Conservation (phyloP, 176 grass and related monocot species). For the Avena eriantha region DNA sequence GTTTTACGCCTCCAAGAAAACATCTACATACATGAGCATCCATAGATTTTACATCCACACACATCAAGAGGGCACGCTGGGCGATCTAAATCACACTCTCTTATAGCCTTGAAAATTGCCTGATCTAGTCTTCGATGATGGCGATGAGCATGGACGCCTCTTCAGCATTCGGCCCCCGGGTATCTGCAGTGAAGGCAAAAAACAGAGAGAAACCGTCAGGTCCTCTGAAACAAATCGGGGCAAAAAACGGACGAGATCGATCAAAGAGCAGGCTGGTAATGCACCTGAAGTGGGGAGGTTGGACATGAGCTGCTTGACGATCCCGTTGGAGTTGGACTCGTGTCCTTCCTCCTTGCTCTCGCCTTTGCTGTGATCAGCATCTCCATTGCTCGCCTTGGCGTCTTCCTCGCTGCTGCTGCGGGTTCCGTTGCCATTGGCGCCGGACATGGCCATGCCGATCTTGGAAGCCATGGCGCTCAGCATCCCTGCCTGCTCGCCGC, state of each 20-base stretch:
- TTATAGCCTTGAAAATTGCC: neutral
- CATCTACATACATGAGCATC: neutral
- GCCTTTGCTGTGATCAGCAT: neutral
- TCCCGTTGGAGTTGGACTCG: neutral
- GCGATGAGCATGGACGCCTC: slow-evolving; percentile 69
- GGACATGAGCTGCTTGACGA: slow-evolving; percentile 49
- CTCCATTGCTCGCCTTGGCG: slow-evolving; percentile 23
- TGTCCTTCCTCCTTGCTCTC: neutral
- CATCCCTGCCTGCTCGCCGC: slow-evolving; percentile 36
- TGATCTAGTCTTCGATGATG: slow-evolving; percentile 66
- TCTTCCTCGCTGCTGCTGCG: neutral
- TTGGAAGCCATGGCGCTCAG: slow-evolving; percentile 51
- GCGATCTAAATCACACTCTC: neutral
- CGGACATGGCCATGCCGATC: slow-evolving; percentile 49
- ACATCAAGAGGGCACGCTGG: neutral
- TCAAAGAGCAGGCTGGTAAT: neutral
- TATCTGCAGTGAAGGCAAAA: slow-evolving; percentile 36
- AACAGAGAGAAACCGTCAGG: neutral
- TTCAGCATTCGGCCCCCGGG: slow-evolving; percentile 40
- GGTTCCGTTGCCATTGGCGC: slow-evolving; percentile 15
- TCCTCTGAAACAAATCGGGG: neutral
- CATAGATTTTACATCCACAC: slow-evolving; percentile 11
- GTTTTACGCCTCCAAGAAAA: neutral
- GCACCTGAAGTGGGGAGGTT: slow-evolving; percentile 46
- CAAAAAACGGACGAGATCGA: neutral